Conservation (phyloP, 805 yeast species). For the Pichia phayaonensis region DNA sequence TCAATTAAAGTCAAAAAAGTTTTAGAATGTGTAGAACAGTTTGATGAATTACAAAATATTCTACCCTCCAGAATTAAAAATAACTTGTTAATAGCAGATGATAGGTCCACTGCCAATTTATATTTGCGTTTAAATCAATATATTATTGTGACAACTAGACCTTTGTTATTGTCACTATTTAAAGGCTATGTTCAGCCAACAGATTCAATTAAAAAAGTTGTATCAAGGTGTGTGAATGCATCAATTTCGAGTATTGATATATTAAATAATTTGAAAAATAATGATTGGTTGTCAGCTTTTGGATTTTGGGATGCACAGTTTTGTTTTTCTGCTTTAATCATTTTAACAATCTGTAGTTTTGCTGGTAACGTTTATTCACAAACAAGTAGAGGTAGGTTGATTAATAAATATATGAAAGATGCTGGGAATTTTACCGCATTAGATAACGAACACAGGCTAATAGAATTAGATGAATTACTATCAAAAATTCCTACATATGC, state of each 20-base stretch:
- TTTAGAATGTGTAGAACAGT: conserved; percentile 17
- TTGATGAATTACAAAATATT: conserved; percentile 19
- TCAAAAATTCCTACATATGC: conserved; percentile 4
- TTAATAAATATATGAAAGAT: conserved; percentile 19
- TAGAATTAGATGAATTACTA: conserved; percentile 16
- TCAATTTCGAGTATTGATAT: conserved; percentile 10
- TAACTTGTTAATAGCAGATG: conserved; percentile 13
- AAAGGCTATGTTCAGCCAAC: conserved; percentile 19
- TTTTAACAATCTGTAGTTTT: conserved; percentile 20
- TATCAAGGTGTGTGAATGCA: conserved; percentile 23
- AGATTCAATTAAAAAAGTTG: conserved; percentile 21
- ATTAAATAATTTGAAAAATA: conserved; percentile 12
- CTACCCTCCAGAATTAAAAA: conserved; percentile 16
- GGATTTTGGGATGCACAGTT: conserved; percentile 31
- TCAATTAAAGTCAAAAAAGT: conserved; percentile 20
- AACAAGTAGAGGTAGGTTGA: conserved; percentile 18
- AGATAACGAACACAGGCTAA: conserved; percentile 24
- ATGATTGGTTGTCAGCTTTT: conserved; percentile 26
- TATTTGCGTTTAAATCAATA: conserved; percentile 27
- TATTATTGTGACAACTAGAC: conserved; percentile 28
- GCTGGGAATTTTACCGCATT: conserved; percentile 27
- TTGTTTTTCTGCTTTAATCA: conserved; percentile 25
- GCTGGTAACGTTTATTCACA: conserved; percentile 17
- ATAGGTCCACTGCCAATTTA: conserved; percentile 26
- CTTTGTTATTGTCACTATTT: conserved; percentile 25